Evolutionary conservation across 202 grass and related monocot genomes (phyloP).

Genomic region (Dendrocalamus latiflorus): DNA sequence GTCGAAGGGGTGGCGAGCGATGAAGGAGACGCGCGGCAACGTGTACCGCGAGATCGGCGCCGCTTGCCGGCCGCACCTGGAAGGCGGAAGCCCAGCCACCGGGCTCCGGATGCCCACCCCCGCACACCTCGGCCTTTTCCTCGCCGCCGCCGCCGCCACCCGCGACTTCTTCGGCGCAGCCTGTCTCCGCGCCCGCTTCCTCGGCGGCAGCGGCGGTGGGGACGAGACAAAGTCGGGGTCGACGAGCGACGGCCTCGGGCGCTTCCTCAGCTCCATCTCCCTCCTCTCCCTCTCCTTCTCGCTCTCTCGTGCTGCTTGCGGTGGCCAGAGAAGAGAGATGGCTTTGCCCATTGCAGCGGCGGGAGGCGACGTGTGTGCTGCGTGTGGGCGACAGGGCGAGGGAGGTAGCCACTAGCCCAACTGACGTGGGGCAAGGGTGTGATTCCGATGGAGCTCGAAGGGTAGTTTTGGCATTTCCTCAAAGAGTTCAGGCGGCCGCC

Average conservation of each 20-base stretch:
- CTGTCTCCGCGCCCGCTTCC: slow-evolving; percentile 40
- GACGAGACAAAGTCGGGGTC: slow-evolving; percentile 49
- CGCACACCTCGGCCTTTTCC: slow-evolving; percentile 18
- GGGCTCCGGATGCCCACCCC: slow-evolving; percentile 8
- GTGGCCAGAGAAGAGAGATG: slow-evolving; percentile 45
- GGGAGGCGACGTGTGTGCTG: slow-evolving; percentile 23
- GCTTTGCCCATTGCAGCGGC: slow-evolving; percentile 50
- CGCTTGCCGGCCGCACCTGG: slow-evolving; percentile 8
- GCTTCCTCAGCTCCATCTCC: slow-evolving; percentile 50
- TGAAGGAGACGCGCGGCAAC: slow-evolving; percentile 38
- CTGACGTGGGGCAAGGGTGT: no score
- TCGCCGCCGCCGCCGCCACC: not conserved
- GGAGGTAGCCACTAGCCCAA: no score
- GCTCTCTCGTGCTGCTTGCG: not conserved
- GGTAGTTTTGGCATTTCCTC: not conserved
- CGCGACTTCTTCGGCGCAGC: not conserved
- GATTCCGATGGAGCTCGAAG: not conserved
- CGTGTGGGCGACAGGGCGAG: not conserved
- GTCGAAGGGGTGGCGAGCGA: slow-evolving; percentile 49
- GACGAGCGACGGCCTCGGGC: slow-evolving; percentile 30
- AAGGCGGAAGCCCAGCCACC: slow-evolving; percentile 27
- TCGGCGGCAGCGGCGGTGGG: slow-evolving; percentile 17
- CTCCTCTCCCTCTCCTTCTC: not conserved
- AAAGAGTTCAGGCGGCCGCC: not conserved
- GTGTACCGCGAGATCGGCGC: slow-evolving; percentile 30